Conservation (phyloP, 1,284 basidiomycete genomes). For the Boletus putidus region DNA sequence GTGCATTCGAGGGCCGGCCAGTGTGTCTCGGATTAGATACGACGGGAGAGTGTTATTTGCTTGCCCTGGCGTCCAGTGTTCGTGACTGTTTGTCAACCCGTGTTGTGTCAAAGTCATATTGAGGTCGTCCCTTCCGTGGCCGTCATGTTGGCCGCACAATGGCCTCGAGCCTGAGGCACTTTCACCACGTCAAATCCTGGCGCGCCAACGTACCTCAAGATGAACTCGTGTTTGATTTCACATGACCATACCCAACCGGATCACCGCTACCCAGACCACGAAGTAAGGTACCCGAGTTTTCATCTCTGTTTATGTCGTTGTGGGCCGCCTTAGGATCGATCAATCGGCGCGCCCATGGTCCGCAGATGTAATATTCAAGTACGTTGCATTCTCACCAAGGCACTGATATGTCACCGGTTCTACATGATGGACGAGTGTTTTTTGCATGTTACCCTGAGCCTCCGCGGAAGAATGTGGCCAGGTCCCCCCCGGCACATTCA, state of each 20-base stretch:
- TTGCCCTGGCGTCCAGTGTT: not conserved
- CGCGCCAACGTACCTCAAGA: too few relatives aligned
- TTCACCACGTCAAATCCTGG: too few relatives aligned
- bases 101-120: not conserved
- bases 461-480: not conserved
- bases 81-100: not conserved
- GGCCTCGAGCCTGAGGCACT: too few relatives aligned
- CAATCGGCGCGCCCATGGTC: too few relatives aligned
- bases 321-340: too few relatives aligned
- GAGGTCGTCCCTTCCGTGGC: too few relatives aligned
- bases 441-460: not conserved
- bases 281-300: too few relatives aligned
- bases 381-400: slow-evolving; percentile 1
- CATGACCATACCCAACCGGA: too few relatives aligned
- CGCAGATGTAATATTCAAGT: not conserved
- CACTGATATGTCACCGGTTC: not conserved
- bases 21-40: slow-evolving; percentile 13
- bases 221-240: too few relatives aligned
- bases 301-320: too few relatives aligned
- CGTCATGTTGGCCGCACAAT: too few relatives aligned
- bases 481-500: not conserved
- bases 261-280: too few relatives aligned
- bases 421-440: not conserved
- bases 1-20: not conserved
- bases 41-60: slow-evolving; percentile 4